phyloP scores from a whole-genome alignment of 2,329 filamentous ascomycete species.

The Colletotrichum incanum region DNA sequence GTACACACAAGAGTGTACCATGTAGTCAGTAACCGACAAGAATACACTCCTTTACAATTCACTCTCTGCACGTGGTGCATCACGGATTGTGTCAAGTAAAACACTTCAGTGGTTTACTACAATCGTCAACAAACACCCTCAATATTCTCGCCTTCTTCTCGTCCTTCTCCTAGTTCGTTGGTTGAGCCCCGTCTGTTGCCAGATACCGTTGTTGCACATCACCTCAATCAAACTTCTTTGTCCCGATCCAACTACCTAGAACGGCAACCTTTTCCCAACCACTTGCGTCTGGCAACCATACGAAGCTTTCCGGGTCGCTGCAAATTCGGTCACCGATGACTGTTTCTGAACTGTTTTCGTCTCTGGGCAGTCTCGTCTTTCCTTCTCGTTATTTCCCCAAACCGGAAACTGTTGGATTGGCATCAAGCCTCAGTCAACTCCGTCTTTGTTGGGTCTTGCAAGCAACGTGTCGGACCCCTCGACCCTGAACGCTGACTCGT shows the following conservation, averaged over 20 bases:
- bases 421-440: background rate
- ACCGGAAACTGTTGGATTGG: background rate
- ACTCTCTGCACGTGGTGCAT: background rate
- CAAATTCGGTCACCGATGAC: conserved; percentile 21
- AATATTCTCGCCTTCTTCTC: background rate
- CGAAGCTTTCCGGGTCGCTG: conserved; percentile 17
- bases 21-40: background rate
- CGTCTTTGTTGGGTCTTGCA: background rate
- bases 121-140: background rate
- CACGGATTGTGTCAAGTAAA: background rate
- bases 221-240: conserved; percentile 1
- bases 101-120: background rate
- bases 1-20: no score
- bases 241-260: background rate
- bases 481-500: background rate
- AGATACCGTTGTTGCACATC: background rate
- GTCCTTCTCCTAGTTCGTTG: background rate
- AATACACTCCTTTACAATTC: background rate
- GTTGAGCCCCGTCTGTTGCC: background rate
- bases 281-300: background rate
- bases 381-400: background rate
- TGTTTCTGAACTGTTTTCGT: background rate
- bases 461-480: background rate
- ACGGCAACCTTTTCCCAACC: conserved; percentile 2
- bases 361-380: background rate